Conservation (phyloP, 1,284 basidiomycete species). For the Ceraceosorus bombacis region DNA sequence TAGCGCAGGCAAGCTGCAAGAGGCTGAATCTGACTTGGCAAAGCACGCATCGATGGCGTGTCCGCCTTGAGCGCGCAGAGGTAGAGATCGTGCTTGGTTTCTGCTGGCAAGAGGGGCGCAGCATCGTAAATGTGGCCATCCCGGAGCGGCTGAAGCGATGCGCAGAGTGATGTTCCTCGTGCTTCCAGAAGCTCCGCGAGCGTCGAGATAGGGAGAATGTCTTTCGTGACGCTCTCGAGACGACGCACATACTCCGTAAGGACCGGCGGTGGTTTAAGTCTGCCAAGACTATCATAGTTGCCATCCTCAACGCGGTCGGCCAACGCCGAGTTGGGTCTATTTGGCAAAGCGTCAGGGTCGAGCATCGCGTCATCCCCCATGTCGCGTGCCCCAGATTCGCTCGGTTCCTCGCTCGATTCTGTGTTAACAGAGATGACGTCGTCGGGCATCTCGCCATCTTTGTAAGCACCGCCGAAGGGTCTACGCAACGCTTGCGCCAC, state of each 20-base stretch:
- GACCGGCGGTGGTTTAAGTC: constrained; percentile 28
- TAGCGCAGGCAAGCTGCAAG: constrained; percentile 8
- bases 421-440: constrained; percentile 35
- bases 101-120: constrained; percentile 7
- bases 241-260: constrained; percentile 28
- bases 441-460: constrained; percentile 21
- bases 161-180: constrained; percentile 2
- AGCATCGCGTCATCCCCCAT: constrained; percentile 6
- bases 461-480: constrained; percentile 1
- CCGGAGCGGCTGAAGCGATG: constrained; percentile 3
- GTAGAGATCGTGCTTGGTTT: constrained; percentile 6
- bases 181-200: constrained; percentile 19
- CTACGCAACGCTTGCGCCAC: background rate
- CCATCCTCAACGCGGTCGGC: constrained; percentile 8
- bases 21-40: constrained; percentile 1
- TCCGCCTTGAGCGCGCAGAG: constrained; percentile 6
- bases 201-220: constrained; percentile 21
- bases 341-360: constrained; percentile 21
- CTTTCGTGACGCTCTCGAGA: constrained; percentile 22
- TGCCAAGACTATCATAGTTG: background rate
- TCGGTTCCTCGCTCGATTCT: constrained; percentile 18
- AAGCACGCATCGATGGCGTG: background rate
- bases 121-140: constrained; percentile 3
- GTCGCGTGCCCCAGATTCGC: constrained; percentile 9
- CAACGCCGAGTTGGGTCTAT: constrained; percentile 22